Base-by-base conservation (phyloP, 148 eudicot genomes). In the Heliamphora exappendiculata region DNA sequence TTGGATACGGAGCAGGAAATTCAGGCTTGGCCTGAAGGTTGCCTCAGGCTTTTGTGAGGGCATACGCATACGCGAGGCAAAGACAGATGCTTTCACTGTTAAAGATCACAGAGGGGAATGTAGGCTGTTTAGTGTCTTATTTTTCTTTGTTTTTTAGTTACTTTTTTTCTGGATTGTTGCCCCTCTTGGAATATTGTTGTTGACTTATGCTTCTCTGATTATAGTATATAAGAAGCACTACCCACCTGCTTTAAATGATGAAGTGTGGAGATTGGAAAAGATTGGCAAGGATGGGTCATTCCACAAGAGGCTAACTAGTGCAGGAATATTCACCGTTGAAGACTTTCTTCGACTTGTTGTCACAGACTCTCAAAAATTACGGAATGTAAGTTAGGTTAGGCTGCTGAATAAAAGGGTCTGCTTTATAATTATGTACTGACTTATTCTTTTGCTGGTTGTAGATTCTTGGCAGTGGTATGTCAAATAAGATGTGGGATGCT, bases 101-200 rank as follows among this genome's bases (percentile, higher is more conserved):
- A 94, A 94, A 79, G 98, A 94, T 87, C 98, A 94, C 82, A 82
- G 98, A 84, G 98, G 98, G 75, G 98, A 94, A 91, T 87, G 98
- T 94, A 87, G 28, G 92, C n/a, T 37, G 37, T 29, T 50, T 37
- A 5, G 13, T 39, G 36, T n/a, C 3, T 45, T 8, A 5, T 34
- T 41, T 72, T 69, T 57, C 69, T 12, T 42, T 50, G 81, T 36
- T 71, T 13, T 57, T 11, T 76, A 49, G 20, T 44, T 28, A 28
- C 2, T 71, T 47, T 34, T 60, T 36, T 69, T 66, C 54, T 58
- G 11, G 37, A 14, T 64, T 41, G 10, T 28, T n/a, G n/a, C n/a
- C n/a, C n/a, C n/a, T n/a, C 20, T 36, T 77, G 65, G 8, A 12
- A 33, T 64, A 66, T 33, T 33, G 4, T 60, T 73, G 29, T 53